phyloP scores from a whole-genome alignment of 371 early-diverging fungal genomes.

The Nematocida sp. region DNA sequence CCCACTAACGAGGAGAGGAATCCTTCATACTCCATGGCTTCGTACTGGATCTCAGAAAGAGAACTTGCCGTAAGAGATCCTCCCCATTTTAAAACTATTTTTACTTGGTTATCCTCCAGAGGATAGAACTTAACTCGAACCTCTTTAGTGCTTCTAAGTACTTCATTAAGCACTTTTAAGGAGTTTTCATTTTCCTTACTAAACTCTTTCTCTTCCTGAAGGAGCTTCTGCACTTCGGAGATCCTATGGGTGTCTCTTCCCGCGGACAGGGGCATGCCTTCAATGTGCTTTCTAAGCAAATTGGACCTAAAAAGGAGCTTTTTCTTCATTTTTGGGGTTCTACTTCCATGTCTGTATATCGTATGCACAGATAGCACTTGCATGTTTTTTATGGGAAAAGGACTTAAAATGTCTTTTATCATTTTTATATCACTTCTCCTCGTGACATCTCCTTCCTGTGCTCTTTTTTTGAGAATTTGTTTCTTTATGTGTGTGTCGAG shows the following conservation, averaged over 20 bases:
- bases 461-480: background rate
- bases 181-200: background rate
- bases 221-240: slow-evolving; percentile 5
- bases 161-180: slow-evolving; percentile 9
- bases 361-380: slow-evolving; percentile 12
- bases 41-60: slow-evolving; percentile 41
- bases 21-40: slow-evolving; percentile 46
- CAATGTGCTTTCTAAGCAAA: slow-evolving; percentile 15
- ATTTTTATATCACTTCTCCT: background rate
- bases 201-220: background rate
- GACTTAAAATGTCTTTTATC: background rate
- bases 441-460: background rate
- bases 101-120: background rate
- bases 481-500: slow-evolving; percentile 38
- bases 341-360: slow-evolving; percentile 44
- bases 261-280: background rate
- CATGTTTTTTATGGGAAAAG: background rate
- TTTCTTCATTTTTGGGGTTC: slow-evolving; percentile 53
- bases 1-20: slow-evolving; percentile 12
- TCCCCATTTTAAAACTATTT: slow-evolving; percentile 46
- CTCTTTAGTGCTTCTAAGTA: background rate
- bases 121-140: slow-evolving; percentile 32
- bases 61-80: slow-evolving; percentile 16
- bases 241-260: slow-evolving; percentile 35
- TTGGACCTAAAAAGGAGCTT: slow-evolving; percentile 18